Percentiles rank a stretch among this genome's conserved stretches.
Conservation (phyloP, 345 rosid species). For the Eucalyptus fibrosa region DNA sequence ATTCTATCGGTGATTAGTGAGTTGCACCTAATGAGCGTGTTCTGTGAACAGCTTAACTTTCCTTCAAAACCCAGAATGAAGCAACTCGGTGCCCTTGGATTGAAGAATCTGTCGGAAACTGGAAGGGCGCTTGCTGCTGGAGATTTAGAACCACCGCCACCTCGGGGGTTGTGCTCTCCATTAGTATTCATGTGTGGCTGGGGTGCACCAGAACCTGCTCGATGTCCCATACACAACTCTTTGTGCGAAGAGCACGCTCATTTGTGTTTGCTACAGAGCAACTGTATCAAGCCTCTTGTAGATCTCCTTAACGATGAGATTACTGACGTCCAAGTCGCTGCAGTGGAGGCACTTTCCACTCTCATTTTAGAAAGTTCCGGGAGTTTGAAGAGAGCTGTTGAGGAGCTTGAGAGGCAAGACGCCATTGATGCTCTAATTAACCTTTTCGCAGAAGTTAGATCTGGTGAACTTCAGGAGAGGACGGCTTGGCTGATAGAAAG, state of each 20-base stretch:
- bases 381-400: constrained; percentile 3
- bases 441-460: constrained; percentile 14
- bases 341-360: constrained; percentile 23
- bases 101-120: constrained; percentile 25
- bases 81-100: constrained; percentile 20
- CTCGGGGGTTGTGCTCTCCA: constrained; percentile 3
- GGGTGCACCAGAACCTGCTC: constrained; percentile 1
- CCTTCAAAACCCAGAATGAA: constrained; percentile 8
- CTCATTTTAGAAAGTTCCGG: constrained; percentile 8
- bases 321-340: constrained; percentile 20
- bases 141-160: constrained; percentile 7
- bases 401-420: constrained; percentile 12
- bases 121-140: constrained; percentile 1
- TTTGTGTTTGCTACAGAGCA: constrained; percentile 15
- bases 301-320: constrained; percentile 10
- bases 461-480: constrained; percentile 26
- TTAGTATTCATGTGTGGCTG: constrained; percentile 9
- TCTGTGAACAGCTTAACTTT: constrained; percentile 8
- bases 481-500: constrained; percentile 22
- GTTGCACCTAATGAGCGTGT: constrained; percentile 12
- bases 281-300: constrained; percentile 19
- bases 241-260: constrained; percentile 10
- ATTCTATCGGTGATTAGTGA: constrained; percentile 4
- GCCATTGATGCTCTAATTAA: constrained; percentile 3
- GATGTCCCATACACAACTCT: constrained; percentile 18